Evolutionary conservation across 331 rosid species (phyloP), one percentile per base, ranked within the genome.

Genomic region (Dryas integrifolia): DNA sequence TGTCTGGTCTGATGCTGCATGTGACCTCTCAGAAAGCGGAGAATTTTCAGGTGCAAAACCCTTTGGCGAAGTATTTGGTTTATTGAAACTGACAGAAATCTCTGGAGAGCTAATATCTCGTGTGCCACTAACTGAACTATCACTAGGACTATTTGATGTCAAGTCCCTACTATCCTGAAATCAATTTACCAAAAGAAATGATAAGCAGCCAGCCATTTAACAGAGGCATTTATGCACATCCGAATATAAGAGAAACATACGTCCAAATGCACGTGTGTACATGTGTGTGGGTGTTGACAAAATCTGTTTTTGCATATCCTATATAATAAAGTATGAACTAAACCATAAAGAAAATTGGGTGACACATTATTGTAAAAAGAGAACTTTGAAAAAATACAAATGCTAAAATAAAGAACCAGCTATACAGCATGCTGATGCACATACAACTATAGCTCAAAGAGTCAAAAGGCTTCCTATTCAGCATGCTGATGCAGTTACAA

Each of bases 101-200:
- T 94, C 96, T 38, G 97, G 96, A 75, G 98, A 94, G 81, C 85
- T 84, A 67, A 79, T 81, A 82, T 87, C 89, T 82, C 72, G 83
- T 61, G 92, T 75, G 10, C 82, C 85, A 64, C 98, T 83, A 41
- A 83, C 79, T 18, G 97, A 91, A 84, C 96, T 88, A 72, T 83
- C 90, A 65, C 92, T 94, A 72, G 88, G 89, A 62, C 96, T 87
- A 82, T 81, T 88, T 76, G 98, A 89, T 65, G 89, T 89, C 84
- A 94, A 76, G 49, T 94, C 98, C 81, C 83, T 83, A 84, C 77
- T 78, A 80, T 89, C 96, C 98, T 94, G 98, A 77, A 88, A 85
- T 76, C 50, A 78, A 75, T 82, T 67, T 84, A 79, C 68, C 70
- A 68, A 46, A 79, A 79, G 53, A 51, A 72, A 73, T 69, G 62